A percentile compares a stretch with the other conserved stretches of the same genome.
phyloP scores from a whole-genome alignment of 495 filamentous ascomycete genomes.

The Filosporella fistucella region DNA sequence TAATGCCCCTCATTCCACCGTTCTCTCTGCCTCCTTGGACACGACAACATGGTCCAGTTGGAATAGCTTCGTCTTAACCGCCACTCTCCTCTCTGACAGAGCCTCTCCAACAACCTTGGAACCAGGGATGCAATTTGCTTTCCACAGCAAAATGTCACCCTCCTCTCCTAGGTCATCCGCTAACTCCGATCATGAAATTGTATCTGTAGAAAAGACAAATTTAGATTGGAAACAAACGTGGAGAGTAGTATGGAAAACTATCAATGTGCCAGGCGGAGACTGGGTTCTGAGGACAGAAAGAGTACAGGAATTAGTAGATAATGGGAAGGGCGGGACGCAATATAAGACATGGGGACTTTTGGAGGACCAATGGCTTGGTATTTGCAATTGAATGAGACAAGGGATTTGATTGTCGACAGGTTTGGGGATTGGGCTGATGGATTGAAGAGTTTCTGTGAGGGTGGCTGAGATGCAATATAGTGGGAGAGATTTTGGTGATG shows the following conservation, averaged over 20 bases:
- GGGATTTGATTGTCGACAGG: constrained; percentile 17
- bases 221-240: constrained; percentile 5
- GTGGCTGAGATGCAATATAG: too few relatives aligned
- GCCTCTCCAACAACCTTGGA: neutral
- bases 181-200: constrained; percentile 17
- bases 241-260: constrained; percentile 21
- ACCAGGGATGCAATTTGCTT: constrained; percentile 10
- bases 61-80: constrained; percentile 23
- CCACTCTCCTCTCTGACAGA: neutral
- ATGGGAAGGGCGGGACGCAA: constrained; percentile 6
- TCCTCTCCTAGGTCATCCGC: constrained; percentile 5
- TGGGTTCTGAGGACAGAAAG: constrained; percentile 23
- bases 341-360: constrained; percentile 25
- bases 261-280: constrained; percentile 13
- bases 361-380: constrained; percentile 18
- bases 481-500: too few relatives aligned
- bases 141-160: constrained; percentile 20
- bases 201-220: constrained; percentile 12
- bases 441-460: too few relatives aligned
- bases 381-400: neutral
- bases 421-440: constrained; percentile 25
- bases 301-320: constrained; percentile 21
- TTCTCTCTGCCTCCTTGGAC: constrained; percentile 16
- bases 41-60: constrained; percentile 19
- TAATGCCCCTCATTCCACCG: constrained; percentile 1